A percentile compares a stretch with the other conserved stretches of the same genome.
Evolutionary conservation across 441 rosid species (phyloP).

Genomic region (Heliophila coronopifolia): DNA sequence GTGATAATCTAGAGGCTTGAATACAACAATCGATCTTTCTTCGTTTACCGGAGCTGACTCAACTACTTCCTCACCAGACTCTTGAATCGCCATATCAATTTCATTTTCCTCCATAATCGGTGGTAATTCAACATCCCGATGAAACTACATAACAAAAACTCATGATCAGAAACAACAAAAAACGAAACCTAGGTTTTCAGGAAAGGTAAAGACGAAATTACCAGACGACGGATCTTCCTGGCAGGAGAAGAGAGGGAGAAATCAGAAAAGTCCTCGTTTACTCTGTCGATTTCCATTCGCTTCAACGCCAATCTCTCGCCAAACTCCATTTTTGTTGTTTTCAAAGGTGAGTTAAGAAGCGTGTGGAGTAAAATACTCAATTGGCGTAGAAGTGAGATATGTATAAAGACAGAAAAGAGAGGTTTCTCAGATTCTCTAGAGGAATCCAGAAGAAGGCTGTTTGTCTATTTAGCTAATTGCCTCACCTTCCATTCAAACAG

Average conservation of each 20-base stretch:
- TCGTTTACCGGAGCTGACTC: slow-evolving; percentile 26
- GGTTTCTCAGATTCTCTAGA: slow-evolving; percentile 14
- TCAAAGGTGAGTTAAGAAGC: not conserved
- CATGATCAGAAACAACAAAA: not conserved
- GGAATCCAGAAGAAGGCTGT: slow-evolving; percentile 16
- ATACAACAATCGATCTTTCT: slow-evolving; percentile 66
- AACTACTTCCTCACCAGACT: no score
- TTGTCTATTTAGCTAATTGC: no score
- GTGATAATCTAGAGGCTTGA: slow-evolving; percentile 32
- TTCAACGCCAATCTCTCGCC: slow-evolving; percentile 34
- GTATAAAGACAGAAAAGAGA: not conserved
- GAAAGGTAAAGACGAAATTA: slow-evolving; percentile 8
- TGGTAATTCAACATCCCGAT: slow-evolving; percentile 48
- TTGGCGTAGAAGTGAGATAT: not conserved
- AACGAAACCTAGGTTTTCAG: not conserved
- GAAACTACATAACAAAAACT: not conserved
- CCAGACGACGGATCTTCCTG: slow-evolving; percentile 74
- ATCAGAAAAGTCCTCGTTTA: slow-evolving; percentile 67
- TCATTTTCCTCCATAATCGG: slow-evolving; percentile 33
- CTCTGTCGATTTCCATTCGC: slow-evolving; percentile 57
- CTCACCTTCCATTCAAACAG: no score
- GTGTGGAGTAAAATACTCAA: not conserved
- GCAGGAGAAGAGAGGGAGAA: slow-evolving; percentile 78
- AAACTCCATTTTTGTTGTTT: not conserved
- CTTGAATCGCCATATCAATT: no score